Conservation (phyloP, 139 green algal species). For the Chlamydomonas schloesseri region DNA sequence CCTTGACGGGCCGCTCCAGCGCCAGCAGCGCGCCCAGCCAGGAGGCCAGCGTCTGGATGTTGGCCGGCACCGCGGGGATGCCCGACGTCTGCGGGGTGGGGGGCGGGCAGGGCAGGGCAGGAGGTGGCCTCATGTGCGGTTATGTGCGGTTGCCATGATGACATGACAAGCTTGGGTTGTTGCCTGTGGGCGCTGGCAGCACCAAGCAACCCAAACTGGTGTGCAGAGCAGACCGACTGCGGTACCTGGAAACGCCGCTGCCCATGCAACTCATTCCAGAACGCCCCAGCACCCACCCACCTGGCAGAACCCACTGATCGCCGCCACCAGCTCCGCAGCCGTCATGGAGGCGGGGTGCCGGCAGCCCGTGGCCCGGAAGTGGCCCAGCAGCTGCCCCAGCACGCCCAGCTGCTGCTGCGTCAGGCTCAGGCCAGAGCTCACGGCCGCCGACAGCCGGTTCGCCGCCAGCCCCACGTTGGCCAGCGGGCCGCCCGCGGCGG, state of each 20-base stretch:
- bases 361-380: slow-evolving; percentile 30
- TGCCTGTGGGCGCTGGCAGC: no score
- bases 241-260: no score
- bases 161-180: no score
- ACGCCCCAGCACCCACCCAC: background rate
- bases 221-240: no score
- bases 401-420: slow-evolving; percentile 35
- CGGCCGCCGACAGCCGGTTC: background rate
- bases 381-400: slow-evolving; percentile 16
- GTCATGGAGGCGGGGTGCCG: slow-evolving; percentile 33
- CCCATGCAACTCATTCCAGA: no score
- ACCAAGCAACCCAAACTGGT: no score
- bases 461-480: no score
- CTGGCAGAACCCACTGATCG: slow-evolving; percentile 35
- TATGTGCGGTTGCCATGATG: no score
- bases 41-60: slow-evolving; percentile 44
- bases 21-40: slow-evolving; percentile 37
- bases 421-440: background rate
- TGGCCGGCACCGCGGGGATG: slow-evolving; percentile 12
- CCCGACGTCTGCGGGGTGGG: background rate
- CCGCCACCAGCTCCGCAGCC: slow-evolving; percentile 25
- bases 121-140: no score
- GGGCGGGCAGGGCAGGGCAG: background rate
- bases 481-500: background rate
- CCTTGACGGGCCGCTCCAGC: slow-evolving; percentile 18